Evolutionary conservation across 2,329 filamentous ascomycete genomes (phyloP).

Genomic region (Trichoderma sp.): DNA sequence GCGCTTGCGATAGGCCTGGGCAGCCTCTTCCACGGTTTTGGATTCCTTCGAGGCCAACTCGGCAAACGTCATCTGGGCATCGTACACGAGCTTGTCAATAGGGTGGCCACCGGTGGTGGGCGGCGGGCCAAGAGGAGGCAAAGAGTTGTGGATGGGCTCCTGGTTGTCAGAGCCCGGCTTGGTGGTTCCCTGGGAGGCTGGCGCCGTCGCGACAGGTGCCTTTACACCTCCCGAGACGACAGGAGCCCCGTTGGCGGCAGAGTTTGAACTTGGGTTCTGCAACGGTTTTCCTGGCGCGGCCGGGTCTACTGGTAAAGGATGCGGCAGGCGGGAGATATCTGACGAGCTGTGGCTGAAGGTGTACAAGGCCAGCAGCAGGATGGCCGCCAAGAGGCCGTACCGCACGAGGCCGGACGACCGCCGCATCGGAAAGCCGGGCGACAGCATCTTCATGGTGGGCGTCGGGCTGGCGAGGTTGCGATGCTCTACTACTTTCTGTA

Average conservation of each 20-base stretch:
- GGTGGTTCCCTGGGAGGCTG: neutral
- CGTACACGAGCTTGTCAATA: slow-evolving; percentile 51
- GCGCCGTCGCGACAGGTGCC: neutral
- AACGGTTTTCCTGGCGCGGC: neutral
- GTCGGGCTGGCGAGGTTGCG: neutral
- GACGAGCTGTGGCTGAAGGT: slow-evolving; percentile 26
- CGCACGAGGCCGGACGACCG: slow-evolving; percentile 42
- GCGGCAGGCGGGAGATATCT: slow-evolving; percentile 16
- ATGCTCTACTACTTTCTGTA: neutral
- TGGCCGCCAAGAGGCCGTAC: slow-evolving; percentile 37
- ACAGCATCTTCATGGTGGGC: slow-evolving; percentile 33
- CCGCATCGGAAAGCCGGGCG: slow-evolving; percentile 42
- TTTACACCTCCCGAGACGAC: neutral
- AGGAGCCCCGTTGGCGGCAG: neutral
- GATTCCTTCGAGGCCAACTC: slow-evolving; percentile 43
- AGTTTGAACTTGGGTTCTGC: neutral
- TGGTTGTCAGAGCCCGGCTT: neutral
- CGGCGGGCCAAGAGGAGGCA: slow-evolving; percentile 1
- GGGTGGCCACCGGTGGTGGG: slow-evolving; percentile 37
- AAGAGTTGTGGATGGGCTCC: slow-evolving; percentile 7
- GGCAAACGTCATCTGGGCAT: slow-evolving; percentile 42
- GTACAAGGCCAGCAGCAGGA: slow-evolving; percentile 36
- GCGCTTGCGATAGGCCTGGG: slow-evolving; percentile 54
- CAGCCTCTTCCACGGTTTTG: slow-evolving; percentile 50
- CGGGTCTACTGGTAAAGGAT: neutral